Conservation (phyloP, 768 basidiomycete species). For the Leccinum truebloodii region DNA sequence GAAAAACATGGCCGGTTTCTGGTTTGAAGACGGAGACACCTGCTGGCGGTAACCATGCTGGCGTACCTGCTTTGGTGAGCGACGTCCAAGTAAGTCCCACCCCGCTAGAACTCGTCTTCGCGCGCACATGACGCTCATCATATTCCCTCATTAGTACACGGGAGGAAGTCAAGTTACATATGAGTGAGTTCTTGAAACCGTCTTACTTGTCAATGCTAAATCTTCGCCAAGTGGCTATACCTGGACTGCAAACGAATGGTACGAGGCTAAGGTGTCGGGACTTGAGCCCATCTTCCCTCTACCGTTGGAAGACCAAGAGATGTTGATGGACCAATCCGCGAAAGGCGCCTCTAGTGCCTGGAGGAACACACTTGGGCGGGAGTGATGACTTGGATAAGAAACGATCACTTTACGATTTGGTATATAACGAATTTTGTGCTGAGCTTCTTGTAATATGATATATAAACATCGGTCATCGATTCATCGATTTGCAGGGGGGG, state of each 20-base stretch:
- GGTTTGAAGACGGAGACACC: not conserved
- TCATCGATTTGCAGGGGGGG: too few relatives aligned
- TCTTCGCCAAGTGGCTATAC: constrained; percentile 39
- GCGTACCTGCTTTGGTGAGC: constrained; percentile 44
- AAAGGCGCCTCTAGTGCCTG: constrained; percentile 55
- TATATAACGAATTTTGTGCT: not conserved
- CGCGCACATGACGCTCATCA: not conserved
- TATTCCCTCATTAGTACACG: constrained; percentile 34
- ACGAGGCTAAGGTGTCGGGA: constrained; percentile 37
- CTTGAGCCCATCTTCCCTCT: constrained; percentile 15
- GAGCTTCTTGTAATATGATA: not conserved
- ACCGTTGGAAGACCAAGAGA: not conserved
- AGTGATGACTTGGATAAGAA: not conserved
- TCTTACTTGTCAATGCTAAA: too few relatives aligned
- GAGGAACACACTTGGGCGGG: constrained; percentile 39
- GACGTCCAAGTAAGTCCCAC: constrained; percentile 36
- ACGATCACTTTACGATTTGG: not conserved
- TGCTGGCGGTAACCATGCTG: constrained; percentile 34
- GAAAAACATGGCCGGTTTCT: constrained; percentile 36
- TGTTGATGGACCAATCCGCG: not conserved
- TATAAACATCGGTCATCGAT: too few relatives aligned
- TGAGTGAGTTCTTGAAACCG: constrained; percentile 29
- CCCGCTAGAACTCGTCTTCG: not conserved
- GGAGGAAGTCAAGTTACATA: constrained; percentile 45
- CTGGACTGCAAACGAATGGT: constrained; percentile 55